phyloP scores from a whole-genome alignment of 1,284 basidiomycete species.

The Nidula niveotomentosa region DNA sequence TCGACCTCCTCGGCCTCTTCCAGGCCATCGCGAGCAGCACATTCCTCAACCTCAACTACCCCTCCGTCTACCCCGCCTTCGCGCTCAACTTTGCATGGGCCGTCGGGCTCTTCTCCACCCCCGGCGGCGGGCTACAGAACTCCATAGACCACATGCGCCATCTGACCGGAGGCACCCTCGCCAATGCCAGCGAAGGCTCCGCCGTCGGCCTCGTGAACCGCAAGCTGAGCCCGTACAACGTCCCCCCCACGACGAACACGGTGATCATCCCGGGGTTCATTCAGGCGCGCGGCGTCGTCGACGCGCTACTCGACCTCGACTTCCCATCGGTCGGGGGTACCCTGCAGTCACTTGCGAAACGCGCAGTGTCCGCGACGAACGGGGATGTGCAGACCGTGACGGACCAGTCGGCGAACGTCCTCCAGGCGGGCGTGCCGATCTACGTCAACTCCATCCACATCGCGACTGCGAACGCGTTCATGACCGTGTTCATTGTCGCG shows the following conservation, averaged over 20 bases:
- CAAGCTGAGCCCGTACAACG: constrained; percentile 77
- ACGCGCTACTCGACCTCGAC: neutral
- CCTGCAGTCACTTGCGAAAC: too few relatives aligned
- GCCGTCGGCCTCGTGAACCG: constrained; percentile 79
- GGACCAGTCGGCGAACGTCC: constrained; percentile 55
- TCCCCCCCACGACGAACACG: constrained; percentile 6
- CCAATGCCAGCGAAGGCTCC: constrained; percentile 51
- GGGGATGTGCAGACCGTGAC: constrained; percentile 70
- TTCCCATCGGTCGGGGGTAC: neutral
- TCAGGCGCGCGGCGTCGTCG: neutral
- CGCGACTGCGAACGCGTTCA: constrained; percentile 80
- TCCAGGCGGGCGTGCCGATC: constrained; percentile 80
- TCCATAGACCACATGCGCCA: constrained; percentile 84
- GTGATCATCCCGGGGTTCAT: neutral
- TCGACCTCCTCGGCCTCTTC: constrained; percentile 82
- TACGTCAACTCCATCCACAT: constrained; percentile 77
- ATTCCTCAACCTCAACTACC: constrained; percentile 86
- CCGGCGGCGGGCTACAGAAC: constrained; percentile 61
- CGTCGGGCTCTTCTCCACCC: constrained; percentile 73
- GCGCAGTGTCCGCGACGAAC: constrained; percentile 7
- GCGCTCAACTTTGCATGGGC: constrained; percentile 90
- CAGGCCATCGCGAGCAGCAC: constrained; percentile 80
- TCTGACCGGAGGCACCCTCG: constrained; percentile 77
- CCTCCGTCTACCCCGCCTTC: constrained; percentile 78
- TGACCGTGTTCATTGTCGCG: constrained; percentile 74